Evolutionary conservation across 257 asterid species (phyloP).

Genomic region (Catharanthus roseus): DNA sequence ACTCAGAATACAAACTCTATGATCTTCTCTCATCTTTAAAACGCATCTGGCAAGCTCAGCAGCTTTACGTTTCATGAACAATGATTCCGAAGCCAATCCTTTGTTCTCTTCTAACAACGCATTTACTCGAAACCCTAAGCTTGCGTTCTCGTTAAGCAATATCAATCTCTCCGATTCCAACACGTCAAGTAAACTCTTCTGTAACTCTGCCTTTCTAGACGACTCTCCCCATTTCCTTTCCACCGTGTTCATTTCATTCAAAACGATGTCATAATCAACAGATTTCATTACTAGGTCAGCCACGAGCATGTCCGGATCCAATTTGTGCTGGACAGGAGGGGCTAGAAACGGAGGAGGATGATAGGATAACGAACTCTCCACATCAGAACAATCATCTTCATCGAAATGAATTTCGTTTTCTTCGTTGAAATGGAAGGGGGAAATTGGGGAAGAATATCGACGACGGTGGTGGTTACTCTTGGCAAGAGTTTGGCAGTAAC

Average conservation of each 20-base stretch:
- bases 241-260: slow-evolving; percentile 44
- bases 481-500: slow-evolving; percentile 71
- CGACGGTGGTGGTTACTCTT: slow-evolving; percentile 41
- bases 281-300: slow-evolving; percentile 70
- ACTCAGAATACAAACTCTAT: slow-evolving; percentile 74
- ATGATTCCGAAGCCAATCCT: slow-evolving; percentile 65
- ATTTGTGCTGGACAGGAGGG: slow-evolving; percentile 12
- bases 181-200: slow-evolving; percentile 78
- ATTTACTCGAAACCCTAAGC: slow-evolving; percentile 57
- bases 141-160: slow-evolving; percentile 70
- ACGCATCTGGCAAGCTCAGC: slow-evolving; percentile 85
- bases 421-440: slow-evolving; percentile 27
- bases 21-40: slow-evolving; percentile 81
- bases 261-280: slow-evolving; percentile 57
- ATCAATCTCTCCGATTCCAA: slow-evolving; percentile 88
- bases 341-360: slow-evolving; percentile 36
- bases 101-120: slow-evolving; percentile 72
- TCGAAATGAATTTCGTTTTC: slow-evolving; percentile 29
- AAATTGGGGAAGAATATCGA: slow-evolving; percentile 51
- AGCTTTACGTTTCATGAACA: slow-evolving; percentile 79
- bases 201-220: slow-evolving; percentile 67
- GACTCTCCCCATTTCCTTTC: slow-evolving; percentile 58
- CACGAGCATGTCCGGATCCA: slow-evolving; percentile 48
- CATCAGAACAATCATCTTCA: slow-evolving; percentile 58
- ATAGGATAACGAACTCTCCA: slow-evolving; percentile 65